Evolutionary conservation across 257 asterid genomes (phyloP).

Genomic region (Solanum sejunctum): DNA sequence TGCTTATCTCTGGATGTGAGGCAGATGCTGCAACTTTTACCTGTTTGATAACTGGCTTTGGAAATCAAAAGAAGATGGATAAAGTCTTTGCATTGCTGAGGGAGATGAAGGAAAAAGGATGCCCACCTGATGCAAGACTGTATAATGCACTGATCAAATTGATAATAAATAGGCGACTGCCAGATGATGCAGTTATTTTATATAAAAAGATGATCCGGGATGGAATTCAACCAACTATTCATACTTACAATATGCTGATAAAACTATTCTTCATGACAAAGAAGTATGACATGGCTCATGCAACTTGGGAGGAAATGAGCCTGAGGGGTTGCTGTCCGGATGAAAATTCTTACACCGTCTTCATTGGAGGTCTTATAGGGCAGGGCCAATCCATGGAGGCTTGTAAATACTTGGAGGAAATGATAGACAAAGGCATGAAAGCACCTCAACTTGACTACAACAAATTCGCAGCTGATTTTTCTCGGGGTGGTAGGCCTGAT

Average conservation of each 20-base stretch:
- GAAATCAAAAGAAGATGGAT: slow-evolving; percentile 60
- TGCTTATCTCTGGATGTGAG: slow-evolving; percentile 42
- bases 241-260: slow-evolving; percentile 84
- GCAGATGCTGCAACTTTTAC: slow-evolving; percentile 71
- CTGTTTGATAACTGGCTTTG: slow-evolving; percentile 66
- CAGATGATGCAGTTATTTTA: slow-evolving; percentile 65
- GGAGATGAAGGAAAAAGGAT: slow-evolving; percentile 73
- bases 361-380: slow-evolving; percentile 68
- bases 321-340: slow-evolving; percentile 74
- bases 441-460: slow-evolving; percentile 62
- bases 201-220: slow-evolving; percentile 67
- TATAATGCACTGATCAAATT: slow-evolving; percentile 77
- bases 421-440: slow-evolving; percentile 83
- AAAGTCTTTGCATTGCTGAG: slow-evolving; percentile 40
- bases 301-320: slow-evolving; percentile 89
- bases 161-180: slow-evolving; percentile 50
- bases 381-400: slow-evolving; percentile 66
- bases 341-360: slow-evolving; percentile 65
- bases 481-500: slow-evolving; percentile 38
- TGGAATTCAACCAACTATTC: slow-evolving; percentile 49
- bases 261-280: slow-evolving; percentile 42
- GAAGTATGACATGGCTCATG: slow-evolving; percentile 53
- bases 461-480: slow-evolving; percentile 45
- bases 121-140: slow-evolving; percentile 50
- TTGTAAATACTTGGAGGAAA: slow-evolving; percentile 59